Evolutionary conservation across 176 grass and related monocot species (phyloP), one percentile per base, ranked within the genome.

Genomic region (Carex scoparia): DNA sequence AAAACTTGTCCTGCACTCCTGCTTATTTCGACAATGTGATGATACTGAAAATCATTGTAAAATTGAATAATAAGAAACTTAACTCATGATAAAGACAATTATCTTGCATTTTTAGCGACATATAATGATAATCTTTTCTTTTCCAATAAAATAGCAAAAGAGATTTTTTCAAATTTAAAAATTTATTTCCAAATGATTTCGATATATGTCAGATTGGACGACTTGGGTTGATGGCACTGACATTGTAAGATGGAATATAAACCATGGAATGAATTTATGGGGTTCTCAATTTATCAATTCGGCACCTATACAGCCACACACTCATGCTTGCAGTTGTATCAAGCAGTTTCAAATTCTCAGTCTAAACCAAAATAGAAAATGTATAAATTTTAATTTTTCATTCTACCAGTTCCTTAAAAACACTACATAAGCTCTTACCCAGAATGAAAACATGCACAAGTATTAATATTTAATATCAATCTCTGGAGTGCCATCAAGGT

Each of bases 401-500:
- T 65, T 84, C 49, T 32, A 68, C n/a, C 16, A 5, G 30, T 84
- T 4, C 62, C 57, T 70, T 15, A 2, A 28, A 69, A 33, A 3
- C 18, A 8, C 1, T 2, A 6, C 64, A 33, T 58, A 70, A 51
- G 51, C 42, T 84, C 65, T 18, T 61, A 80, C 61, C 28, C n/a
- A 60, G 31, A 46, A 51, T 84, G 60, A 69, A 44, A 10, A 33
- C 19, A 40, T 12, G 18, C 28, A 23, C 15, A 69, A 18, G 5
- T 87, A 71, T 87, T 58, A 61, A 30, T 60, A 87, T 38, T 89
- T 91, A 51, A 88, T 84, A 76, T 88, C 77, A 85, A 91, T 86
- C 79, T 94, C 92, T 7, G 85, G 75, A 77, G 79, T 53, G 82
- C 88, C 82, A 81, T 90, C 91, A 14, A 98, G 57, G 77, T 98